phyloP scores from a whole-genome alignment of 495 filamentous ascomycete species.

The Paragyromitra xinjiangensis region DNA sequence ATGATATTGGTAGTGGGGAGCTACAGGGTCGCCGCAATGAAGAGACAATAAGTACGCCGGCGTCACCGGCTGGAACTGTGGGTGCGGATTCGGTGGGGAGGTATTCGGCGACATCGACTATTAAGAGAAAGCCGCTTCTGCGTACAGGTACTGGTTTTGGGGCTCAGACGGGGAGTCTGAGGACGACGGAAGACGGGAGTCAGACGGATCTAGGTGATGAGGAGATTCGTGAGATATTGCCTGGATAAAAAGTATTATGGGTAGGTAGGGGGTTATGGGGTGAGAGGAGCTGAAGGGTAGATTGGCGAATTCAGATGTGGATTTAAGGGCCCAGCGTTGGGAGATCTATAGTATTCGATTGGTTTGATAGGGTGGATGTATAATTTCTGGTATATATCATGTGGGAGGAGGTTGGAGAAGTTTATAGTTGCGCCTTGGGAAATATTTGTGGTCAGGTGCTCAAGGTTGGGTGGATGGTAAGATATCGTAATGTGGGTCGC shows the following conservation, averaged over 20 bases:
- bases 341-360: neutral
- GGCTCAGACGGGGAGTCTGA: neutral
- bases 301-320: neutral
- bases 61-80: neutral
- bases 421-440: neutral
- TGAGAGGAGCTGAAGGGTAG: neutral
- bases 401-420: neutral
- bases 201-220: neutral
- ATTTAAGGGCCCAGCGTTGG: neutral
- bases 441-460: neutral
- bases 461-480: neutral
- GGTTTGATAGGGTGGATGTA: neutral
- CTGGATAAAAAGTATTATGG: neutral
- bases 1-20: neutral
- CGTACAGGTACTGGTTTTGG: neutral
- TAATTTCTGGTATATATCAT: neutral
- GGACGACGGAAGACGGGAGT: neutral
- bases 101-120: neutral
- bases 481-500: neutral
- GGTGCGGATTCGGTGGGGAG: neutral
- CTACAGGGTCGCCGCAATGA: neutral
- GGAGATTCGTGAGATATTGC: neutral
- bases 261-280: neutral
- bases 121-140: neutral
- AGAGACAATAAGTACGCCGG: neutral